phyloP scores from a whole-genome alignment of 179 eudicot genomes.

The Silene vulgaris region DNA sequence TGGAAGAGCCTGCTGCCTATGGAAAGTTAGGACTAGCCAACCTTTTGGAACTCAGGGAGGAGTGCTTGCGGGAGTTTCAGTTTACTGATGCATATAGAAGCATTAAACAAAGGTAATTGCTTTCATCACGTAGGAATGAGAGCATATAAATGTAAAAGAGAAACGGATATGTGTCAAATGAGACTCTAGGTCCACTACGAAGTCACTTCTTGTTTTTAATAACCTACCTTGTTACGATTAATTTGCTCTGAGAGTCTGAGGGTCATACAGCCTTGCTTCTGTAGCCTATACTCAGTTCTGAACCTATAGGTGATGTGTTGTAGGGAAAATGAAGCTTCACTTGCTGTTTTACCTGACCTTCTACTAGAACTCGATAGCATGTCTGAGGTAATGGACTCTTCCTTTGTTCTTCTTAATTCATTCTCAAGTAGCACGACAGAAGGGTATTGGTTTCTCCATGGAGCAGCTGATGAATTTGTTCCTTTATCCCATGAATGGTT shows the following conservation, averaged over 20 bases:
- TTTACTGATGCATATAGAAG: conserved; percentile 87
- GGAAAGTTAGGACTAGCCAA: conserved; percentile 94
- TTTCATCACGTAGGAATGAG: no score
- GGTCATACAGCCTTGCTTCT: not conserved
- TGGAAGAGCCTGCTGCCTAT: conserved; percentile 98
- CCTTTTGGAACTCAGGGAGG: conserved; percentile 93
- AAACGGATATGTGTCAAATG: not conserved
- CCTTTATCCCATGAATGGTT: not conserved
- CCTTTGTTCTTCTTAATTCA: not conserved
- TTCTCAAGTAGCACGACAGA: not conserved
- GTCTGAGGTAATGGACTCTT: conserved; percentile 58
- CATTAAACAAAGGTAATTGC: conserved; percentile 79
- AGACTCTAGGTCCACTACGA: not conserved
- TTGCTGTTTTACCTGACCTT: conserved; percentile 91
- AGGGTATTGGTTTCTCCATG: not conserved
- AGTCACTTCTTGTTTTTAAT: not conserved
- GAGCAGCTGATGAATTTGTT: not conserved
- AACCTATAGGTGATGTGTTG: conserved; percentile 1
- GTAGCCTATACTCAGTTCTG: not conserved
- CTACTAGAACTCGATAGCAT: conserved; percentile 81
- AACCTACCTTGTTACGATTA: not conserved
- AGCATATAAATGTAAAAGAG: not conserved
- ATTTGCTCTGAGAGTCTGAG: not conserved
- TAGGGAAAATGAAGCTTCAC: conserved; percentile 98
- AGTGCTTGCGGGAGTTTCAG: conserved; percentile 91